Conservation (phyloP, 2,329 filamentous ascomycete genomes). For the Cladobotryum protrusum region DNA sequence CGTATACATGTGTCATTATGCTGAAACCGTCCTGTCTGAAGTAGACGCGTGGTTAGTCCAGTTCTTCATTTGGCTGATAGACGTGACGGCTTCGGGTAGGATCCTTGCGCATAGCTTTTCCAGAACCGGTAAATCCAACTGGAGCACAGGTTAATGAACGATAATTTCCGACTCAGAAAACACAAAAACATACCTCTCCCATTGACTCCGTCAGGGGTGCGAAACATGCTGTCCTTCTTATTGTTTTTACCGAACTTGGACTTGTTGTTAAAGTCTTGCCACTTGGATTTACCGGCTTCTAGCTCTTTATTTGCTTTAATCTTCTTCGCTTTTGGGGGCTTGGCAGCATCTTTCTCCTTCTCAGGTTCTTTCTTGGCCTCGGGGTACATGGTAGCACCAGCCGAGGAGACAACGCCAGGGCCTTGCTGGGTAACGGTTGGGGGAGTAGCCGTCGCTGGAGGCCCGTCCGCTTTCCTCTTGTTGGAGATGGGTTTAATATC, state of each 20-base stretch:
- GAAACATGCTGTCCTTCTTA: slow-evolving; percentile 96
- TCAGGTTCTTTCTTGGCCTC: slow-evolving; percentile 57
- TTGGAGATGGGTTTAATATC: slow-evolving; percentile 76
- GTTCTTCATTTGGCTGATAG: slow-evolving; percentile 70
- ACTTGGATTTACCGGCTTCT: slow-evolving; percentile 85
- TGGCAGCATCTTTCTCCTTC: slow-evolving; percentile 59
- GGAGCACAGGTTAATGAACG: slow-evolving; percentile 17
- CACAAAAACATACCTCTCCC: slow-evolving; percentile 64
- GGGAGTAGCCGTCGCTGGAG: slow-evolving; percentile 46
- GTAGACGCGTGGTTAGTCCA: slow-evolving; percentile 48
- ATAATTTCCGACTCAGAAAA: neutral
- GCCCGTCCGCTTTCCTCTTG: slow-evolving; percentile 83
- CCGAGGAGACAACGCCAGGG: slow-evolving; percentile 45
- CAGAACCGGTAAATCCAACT: slow-evolving; percentile 97
- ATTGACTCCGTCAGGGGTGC: slow-evolving; percentile 78
- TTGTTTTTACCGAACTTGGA: slow-evolving; percentile 58
- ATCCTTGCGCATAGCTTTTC: slow-evolving; percentile 93
- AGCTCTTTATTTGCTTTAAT: slow-evolving; percentile 87
- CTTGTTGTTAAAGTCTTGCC: slow-evolving; percentile 87
- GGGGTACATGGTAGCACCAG: slow-evolving; percentile 51
- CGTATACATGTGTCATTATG: slow-evolving; percentile 1
- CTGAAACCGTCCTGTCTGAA: slow-evolving; percentile 20
- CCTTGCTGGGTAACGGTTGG: slow-evolving; percentile 30
- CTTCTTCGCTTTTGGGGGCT: slow-evolving; percentile 76
- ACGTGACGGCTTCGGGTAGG: slow-evolving; percentile 74